phyloP scores from a whole-genome alignment of 495 filamentous ascomycete genomes.

The Aspergillus heteromorphus region DNA sequence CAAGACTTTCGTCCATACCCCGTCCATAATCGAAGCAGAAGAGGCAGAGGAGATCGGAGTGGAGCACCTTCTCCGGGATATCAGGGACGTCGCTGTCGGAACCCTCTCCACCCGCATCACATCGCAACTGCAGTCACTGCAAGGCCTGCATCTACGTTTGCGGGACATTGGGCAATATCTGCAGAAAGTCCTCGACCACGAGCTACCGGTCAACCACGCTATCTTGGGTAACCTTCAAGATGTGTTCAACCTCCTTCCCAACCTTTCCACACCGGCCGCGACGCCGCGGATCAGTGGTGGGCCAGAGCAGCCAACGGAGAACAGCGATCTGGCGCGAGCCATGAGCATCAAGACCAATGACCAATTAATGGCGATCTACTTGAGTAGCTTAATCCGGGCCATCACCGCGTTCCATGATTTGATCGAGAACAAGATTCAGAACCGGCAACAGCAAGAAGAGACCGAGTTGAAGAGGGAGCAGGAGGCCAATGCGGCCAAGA shows the following conservation, averaged over 20 bases:
- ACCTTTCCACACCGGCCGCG: constrained; percentile 78
- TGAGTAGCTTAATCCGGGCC: constrained; percentile 91
- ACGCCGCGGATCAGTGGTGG: constrained; percentile 43
- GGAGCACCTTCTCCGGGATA: constrained; percentile 95
- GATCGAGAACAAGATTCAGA: constrained; percentile 99
- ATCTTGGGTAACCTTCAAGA: constrained; percentile 97
- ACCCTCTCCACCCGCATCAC: constrained; percentile 98
- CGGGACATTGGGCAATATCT: constrained; percentile 94
- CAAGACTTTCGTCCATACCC: constrained; percentile 98
- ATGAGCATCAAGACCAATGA: constrained; percentile 99
- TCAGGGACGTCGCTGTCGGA: constrained; percentile 94
- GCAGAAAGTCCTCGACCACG: constrained; percentile 87
- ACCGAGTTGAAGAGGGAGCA: constrained; percentile 80
- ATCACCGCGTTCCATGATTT: constrained; percentile 99
- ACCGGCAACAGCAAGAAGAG: constrained; percentile 93
- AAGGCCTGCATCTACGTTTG: constrained; percentile 91
- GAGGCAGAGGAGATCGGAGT: constrained; percentile 99
- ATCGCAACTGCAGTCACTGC: constrained; percentile 93
- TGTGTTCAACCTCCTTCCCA: constrained; percentile 97
- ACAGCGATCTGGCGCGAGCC: constrained; percentile 80
- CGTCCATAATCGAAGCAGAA: constrained; percentile 96
- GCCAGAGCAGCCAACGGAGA: constrained; percentile 46
- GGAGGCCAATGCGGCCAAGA: constrained; percentile 48
- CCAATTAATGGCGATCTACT: constrained; percentile 95
- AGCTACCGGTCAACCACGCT: constrained; percentile 93